Conservation (phyloP, 139 green algal genomes). For the Auxenochlorella pyrenoidosa region DNA sequence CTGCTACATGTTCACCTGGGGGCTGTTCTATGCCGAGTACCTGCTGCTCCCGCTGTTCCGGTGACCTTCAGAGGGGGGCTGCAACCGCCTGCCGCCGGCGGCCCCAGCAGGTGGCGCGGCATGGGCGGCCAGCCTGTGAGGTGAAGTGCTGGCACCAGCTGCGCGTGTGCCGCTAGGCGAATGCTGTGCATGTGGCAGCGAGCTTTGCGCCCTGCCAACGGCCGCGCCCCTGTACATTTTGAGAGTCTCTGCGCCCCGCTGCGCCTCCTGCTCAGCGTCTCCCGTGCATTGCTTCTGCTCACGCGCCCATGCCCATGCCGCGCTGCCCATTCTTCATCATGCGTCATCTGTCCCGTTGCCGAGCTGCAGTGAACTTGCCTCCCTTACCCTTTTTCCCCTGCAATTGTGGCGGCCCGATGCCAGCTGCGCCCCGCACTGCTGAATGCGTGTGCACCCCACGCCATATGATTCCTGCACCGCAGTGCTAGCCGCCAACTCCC, state of each 20-base stretch:
- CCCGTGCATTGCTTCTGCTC: neutral
- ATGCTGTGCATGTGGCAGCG: too few species aligned
- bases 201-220: too few species aligned
- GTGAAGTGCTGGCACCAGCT: too few species aligned
- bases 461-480: neutral
- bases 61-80: slow-evolving; percentile 33
- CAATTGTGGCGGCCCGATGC: too few species aligned
- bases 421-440: too few species aligned
- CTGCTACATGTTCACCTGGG: slow-evolving; percentile 80
- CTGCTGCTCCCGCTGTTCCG: slow-evolving; percentile 84
- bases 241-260: too few species aligned
- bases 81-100: neutral
- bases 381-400: neutral
- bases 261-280: neutral
- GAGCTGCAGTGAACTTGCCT: neutral
- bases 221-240: too few species aligned
- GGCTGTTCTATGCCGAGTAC: slow-evolving; percentile 95
- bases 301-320: neutral
- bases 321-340: neutral
- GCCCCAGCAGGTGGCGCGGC: too few species aligned
- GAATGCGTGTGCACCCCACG: neutral
- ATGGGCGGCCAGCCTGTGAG: too few species aligned
- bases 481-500: neutral
- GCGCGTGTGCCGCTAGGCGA: too few species aligned
- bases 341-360: neutral